Evolutionary conservation across 441 rosid genomes (phyloP).

Genomic region (Arabidopsis hybrid): DNA sequence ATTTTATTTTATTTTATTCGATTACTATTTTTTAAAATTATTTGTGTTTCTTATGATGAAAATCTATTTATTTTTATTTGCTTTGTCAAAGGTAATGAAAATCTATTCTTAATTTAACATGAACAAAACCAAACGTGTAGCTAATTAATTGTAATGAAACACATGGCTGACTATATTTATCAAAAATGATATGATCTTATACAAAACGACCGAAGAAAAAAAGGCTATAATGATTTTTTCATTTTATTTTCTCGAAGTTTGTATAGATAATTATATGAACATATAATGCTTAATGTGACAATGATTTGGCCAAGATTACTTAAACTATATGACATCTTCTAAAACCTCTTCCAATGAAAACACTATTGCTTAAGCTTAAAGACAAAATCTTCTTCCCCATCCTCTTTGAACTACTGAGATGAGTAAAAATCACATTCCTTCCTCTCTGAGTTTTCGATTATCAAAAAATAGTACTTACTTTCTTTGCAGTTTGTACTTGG

Average conservation of each 20-base stretch:
- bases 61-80: no score
- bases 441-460: neutral
- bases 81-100: no score
- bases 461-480: conserved; percentile 41
- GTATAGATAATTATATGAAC: conserved; percentile 21
- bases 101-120: neutral
- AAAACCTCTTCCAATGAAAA: conserved; percentile 13
- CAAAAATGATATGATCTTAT: neutral
- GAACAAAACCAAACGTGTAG: no score
- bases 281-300: conserved; percentile 19
- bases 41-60: no score
- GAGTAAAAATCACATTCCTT: conserved; percentile 16
- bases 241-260: neutral
- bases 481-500: conserved; percentile 36
- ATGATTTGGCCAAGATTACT: neutral
- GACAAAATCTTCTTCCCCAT: conserved; percentile 33
- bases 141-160: neutral
- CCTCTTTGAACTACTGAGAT: conserved; percentile 21
- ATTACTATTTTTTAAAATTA: neutral
- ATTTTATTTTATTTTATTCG: neutral
- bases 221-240: neutral
- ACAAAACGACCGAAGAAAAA: neutral
- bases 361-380: neutral
- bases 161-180: neutral
- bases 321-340: conserved; percentile 15